These are phyloP conservation scores for Neolentinus lepideus DNA, from an alignment of 1,284 basidiomycete species.

Conservation along the genomic window DNA sequence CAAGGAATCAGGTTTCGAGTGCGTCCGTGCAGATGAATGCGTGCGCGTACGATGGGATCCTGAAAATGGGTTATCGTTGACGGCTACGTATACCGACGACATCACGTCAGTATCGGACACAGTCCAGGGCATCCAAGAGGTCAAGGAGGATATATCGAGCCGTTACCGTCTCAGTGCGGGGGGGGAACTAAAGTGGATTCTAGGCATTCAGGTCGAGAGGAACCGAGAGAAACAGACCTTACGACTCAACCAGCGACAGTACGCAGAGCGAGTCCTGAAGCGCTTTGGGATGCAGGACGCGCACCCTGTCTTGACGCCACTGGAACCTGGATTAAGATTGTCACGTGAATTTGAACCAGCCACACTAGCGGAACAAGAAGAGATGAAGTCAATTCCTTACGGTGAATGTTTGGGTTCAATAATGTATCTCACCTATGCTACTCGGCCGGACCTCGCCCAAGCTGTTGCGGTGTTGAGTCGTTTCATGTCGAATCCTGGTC, in stretches of 20 bases:
- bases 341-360: no score
- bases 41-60: neutral
- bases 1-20: neutral
- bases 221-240: neutral
- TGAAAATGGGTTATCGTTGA: neutral
- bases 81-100: neutral
- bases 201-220: constrained; percentile 5
- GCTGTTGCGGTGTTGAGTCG: no score
- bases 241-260: neutral
- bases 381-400: no score
- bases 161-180: constrained; percentile 12
- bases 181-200: constrained; percentile 2
- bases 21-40: neutral
- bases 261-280: neutral
- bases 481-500: no score
- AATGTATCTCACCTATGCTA: no score
- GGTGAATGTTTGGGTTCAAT: no score
- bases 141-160: constrained; percentile 17
- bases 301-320: neutral
- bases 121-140: neutral
- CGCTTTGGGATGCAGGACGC: neutral
- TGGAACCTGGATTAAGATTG: neutral
- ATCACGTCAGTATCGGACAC: neutral
- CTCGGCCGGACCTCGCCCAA: no score
- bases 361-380: no score